Evolutionary conservation across 2,329 filamentous ascomycete species (phyloP).

Genomic region (Grosmannia penicillata): DNA sequence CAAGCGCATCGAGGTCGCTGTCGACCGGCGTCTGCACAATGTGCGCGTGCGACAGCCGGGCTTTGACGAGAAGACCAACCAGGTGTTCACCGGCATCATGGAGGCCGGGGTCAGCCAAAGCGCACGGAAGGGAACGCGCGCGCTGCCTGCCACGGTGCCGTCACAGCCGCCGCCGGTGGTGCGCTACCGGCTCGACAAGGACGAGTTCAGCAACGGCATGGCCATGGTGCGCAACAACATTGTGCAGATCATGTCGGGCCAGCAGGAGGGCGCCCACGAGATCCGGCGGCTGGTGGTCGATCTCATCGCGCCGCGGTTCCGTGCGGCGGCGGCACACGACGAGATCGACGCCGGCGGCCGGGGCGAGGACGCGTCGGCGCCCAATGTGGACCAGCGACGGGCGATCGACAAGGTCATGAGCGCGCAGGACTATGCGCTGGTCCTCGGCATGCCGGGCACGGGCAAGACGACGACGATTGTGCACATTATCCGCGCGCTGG

Average conservation of each 20-base stretch:
- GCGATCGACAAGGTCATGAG: conserved; percentile 94
- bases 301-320: conserved; percentile 59
- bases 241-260: conserved; percentile 77
- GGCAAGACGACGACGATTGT: conserved; percentile 98
- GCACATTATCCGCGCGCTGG: conserved; percentile 84
- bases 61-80: conserved; percentile 65
- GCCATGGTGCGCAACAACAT: conserved; percentile 88
- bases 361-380: conserved; percentile 30
- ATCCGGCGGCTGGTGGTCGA: conserved; percentile 73
- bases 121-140: conserved; percentile 18
- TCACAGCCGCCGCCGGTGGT: conserved; percentile 35
- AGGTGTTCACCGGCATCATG: conserved; percentile 86
- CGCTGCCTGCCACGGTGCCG: no score
- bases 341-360: conserved; percentile 22
- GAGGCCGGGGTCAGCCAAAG: conserved; percentile 36
- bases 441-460: conserved; percentile 94
- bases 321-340: conserved; percentile 47
- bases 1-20: conserved; percentile 68
- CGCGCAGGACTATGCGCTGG: conserved; percentile 88
- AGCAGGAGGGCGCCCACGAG: conserved; percentile 52
- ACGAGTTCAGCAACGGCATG: conserved; percentile 98
- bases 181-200: conserved; percentile 82
- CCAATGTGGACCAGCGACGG: conserved; percentile 76
- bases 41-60: conserved; percentile 59
- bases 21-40: conserved; percentile 82